Percentiles rank a stretch among this genome's conserved stretches.
These are phyloP conservation scores for Coccomyxa sp. DNA, from an alignment of 139 green algal species.

Conservation along the genomic window DNA sequence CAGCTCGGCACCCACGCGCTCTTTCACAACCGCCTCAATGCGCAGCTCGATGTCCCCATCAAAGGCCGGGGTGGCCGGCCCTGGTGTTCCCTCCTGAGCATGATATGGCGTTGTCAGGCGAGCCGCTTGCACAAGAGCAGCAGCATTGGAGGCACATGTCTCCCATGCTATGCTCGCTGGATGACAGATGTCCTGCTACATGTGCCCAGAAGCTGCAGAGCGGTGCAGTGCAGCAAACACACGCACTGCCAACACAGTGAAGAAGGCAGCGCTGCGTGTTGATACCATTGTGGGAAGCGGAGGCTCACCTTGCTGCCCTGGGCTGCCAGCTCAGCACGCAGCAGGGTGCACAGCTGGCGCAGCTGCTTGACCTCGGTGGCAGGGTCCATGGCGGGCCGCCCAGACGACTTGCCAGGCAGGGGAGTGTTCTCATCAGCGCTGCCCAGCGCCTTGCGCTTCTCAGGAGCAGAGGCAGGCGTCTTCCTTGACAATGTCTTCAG, in stretches of 20 bases:
- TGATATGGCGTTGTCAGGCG: neutral
- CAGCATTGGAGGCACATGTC: neutral
- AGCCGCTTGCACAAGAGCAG: constrained; percentile 3
- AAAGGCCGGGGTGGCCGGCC: neutral
- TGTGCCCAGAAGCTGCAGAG: neutral
- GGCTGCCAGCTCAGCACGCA: neutral
- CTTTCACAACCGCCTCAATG: constrained; percentile 10
- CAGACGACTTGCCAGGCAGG: too few species aligned
- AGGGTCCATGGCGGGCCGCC: too few species aligned
- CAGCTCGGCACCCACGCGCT: constrained; percentile 7
- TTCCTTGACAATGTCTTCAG: too few species aligned
- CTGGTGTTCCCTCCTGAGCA: too few species aligned
- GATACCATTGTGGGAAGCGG: neutral
- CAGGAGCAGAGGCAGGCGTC: too few species aligned
- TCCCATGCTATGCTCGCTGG: neutral
- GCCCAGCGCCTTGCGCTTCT: too few species aligned
- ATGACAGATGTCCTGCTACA: neutral
- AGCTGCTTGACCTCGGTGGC: too few species aligned
- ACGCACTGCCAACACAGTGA: neutral
- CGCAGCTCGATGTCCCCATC: neutral
- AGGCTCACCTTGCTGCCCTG: neutral
- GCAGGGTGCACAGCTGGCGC: neutral
- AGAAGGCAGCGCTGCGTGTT: neutral
- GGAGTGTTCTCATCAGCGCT: too few species aligned
- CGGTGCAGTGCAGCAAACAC: neutral